Base-by-base conservation (phyloP, 495 filamentous ascomycete genomes). In the Lasiosphaeris hirsuta region DNA sequence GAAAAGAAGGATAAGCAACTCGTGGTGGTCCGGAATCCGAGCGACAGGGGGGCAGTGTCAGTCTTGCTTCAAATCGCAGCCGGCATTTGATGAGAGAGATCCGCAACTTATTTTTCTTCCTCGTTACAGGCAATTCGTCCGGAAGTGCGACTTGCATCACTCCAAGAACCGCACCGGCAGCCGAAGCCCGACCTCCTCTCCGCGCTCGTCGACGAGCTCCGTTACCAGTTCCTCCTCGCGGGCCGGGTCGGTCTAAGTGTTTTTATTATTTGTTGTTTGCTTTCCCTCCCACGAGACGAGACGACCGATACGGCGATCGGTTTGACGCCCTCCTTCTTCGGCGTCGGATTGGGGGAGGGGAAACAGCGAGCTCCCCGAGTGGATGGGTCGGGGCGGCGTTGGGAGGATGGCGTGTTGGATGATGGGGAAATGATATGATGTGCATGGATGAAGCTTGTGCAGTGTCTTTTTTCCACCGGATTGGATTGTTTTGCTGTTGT, bases 41-140 rank as follows among this genome's bases (percentile, higher is more conserved):
- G 34, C 33, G 66, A 72, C 56, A 58, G 66, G 49, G 64, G 70
- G 41, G 69, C 68, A 39, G 48, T 72, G 64, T 69, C 61, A 58
- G 68, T 72, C 51, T 65, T 71, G 65, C 65, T 68, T 47, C 61
- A 69, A 57, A 65, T 67, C 47, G 65, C 63, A 34, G 58, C 63
- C 36, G 60, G 60, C 33, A 63, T 72, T 43, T 69, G 46, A 63
- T 30, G 41, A 47, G 14, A 49, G 49, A 40, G 23, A 55, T 46
- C n/a, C 33, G 53, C 42, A 46, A 35, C 41, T 46, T 18, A 46
- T 19, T 46, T 15, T 55, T 47, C 7, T 19, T 55, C 19, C 43
- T 35, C 17, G n/a, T 57, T 50, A 35, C 56, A 58, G 54, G 56
- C 49, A 44, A 44, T 35, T 58, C 36, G 15, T 58, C 47, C 47